Percentiles rank a stretch among this genome's conserved stretches.
These are phyloP conservation scores for Musa acuminata DNA, from an alignment of 176 grass and related monocot species.

Conservation along the genomic window DNA sequence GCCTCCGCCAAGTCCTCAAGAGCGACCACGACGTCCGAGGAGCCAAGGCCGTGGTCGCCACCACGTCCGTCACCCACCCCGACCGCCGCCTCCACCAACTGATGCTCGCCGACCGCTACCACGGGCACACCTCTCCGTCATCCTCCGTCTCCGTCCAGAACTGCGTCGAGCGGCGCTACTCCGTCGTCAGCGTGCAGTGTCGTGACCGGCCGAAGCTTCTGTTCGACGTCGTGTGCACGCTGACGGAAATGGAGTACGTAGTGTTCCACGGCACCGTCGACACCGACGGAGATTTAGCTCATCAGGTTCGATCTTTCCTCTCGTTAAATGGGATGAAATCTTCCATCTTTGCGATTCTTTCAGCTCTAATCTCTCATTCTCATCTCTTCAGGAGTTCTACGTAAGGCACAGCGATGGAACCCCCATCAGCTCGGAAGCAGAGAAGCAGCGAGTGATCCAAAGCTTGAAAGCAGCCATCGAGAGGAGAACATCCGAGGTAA, in stretches of 20 bases:
- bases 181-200: background rate
- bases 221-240: background rate
- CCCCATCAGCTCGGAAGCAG: conserved; percentile 2
- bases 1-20: background rate
- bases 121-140: background rate
- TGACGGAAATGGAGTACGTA: background rate
- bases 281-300: conserved; percentile 1
- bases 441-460: conserved; percentile 6
- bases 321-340: too few relatives aligned
- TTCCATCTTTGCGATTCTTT: too few relatives aligned
- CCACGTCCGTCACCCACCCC: background rate
- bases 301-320: background rate
- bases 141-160: background rate
- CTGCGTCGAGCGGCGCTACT: background rate
- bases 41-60: background rate
- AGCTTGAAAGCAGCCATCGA: background rate
- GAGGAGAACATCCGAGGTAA: background rate
- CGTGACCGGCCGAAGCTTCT: background rate
- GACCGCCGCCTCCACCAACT: conserved; percentile 2
- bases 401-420: background rate
- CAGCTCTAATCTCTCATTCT: background rate
- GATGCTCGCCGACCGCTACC: background rate
- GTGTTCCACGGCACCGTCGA: conserved; percentile 2
- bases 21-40: background rate
- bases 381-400: background rate